These are phyloP conservation scores for Botrytis elliptica DNA, from an alignment of 2,329 filamentous ascomycete genomes.

Conservation along the genomic window DNA sequence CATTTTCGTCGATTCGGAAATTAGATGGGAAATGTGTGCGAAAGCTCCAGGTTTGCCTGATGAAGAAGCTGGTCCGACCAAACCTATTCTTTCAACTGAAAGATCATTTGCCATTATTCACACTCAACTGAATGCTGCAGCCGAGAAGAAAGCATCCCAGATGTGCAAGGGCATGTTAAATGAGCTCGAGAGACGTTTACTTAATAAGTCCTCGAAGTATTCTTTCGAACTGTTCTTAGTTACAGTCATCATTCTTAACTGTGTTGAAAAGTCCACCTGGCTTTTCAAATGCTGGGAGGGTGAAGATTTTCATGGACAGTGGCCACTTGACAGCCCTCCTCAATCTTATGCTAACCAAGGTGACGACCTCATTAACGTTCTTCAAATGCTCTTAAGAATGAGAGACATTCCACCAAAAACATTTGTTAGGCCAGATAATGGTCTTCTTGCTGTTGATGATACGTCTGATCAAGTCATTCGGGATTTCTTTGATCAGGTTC, in stretches of 20 bases:
- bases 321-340: slow-evolving; percentile 61
- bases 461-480: slow-evolving; percentile 42
- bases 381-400: slow-evolving; percentile 62
- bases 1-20: slow-evolving; percentile 59
- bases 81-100: slow-evolving; percentile 26
- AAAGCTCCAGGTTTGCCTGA: slow-evolving; percentile 23
- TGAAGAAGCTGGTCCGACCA: slow-evolving; percentile 29
- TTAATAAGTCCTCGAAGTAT: slow-evolving; percentile 52
- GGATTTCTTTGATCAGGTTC: slow-evolving; percentile 55
- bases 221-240: slow-evolving; percentile 62
- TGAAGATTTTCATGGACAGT: slow-evolving; percentile 50
- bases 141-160: slow-evolving; percentile 60
- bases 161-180: slow-evolving; percentile 59
- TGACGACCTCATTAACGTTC: slow-evolving; percentile 55
- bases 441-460: slow-evolving; percentile 42
- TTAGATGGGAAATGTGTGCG: slow-evolving; percentile 52
- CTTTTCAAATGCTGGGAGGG: slow-evolving; percentile 68
- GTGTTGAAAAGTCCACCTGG: slow-evolving; percentile 67
- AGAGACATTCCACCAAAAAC: slow-evolving; percentile 59
- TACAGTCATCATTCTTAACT: slow-evolving; percentile 62
- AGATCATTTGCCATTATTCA: slow-evolving; percentile 56
- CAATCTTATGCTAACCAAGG: slow-evolving; percentile 58
- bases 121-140: slow-evolving; percentile 63
- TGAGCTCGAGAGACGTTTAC: slow-evolving; percentile 59
- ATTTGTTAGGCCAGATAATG: slow-evolving; percentile 44